These are phyloP conservation scores for Salix caprea DNA, from an alignment of 345 rosid species.

Conservation along the genomic window DNA sequence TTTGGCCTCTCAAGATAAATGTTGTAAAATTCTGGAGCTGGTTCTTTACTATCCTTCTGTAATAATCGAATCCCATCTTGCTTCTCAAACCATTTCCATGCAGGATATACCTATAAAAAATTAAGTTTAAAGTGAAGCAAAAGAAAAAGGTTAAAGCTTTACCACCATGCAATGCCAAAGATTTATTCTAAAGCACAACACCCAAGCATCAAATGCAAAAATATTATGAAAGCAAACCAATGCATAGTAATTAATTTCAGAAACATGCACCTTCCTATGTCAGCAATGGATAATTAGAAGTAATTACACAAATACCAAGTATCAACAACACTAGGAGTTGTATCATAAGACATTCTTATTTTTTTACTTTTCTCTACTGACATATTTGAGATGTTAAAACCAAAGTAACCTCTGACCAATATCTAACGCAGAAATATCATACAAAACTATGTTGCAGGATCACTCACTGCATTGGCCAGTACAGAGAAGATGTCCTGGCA, in stretches of 20 bases:
- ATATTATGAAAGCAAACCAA: not conserved
- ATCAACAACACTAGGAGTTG: not conserved
- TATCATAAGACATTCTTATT: too few species aligned
- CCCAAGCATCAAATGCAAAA: not conserved
- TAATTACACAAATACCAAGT: not conserved
- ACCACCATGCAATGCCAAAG: conserved; percentile 1
- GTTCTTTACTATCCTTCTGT: conserved; percentile 90
- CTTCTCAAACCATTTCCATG: conserved; percentile 99
- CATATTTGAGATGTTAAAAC: not conserved
- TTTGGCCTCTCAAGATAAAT: conserved; percentile 99
- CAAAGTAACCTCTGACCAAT: not conserved
- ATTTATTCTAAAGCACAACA: conserved; percentile 2
- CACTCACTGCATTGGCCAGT: not conserved
- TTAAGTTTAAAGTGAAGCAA: not conserved
- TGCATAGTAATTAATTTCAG: not conserved
- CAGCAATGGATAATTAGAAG: not conserved
- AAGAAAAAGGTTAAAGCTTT: conserved; percentile 4
- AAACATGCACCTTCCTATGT: not conserved
- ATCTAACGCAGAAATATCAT: not conserved
- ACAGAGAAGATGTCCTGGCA: not conserved
- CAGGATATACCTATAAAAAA: conserved; percentile 82
- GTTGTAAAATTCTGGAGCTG: conserved; percentile 99
- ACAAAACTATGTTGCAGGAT: not conserved
- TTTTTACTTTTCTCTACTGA: not conserved
- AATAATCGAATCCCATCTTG: conserved; percentile 97